A percentile compares a stretch with the other conserved stretches of the same genome.
Conservation (phyloP, 2,329 filamentous ascomycete genomes). For the Cyanodermella asteris region DNA sequence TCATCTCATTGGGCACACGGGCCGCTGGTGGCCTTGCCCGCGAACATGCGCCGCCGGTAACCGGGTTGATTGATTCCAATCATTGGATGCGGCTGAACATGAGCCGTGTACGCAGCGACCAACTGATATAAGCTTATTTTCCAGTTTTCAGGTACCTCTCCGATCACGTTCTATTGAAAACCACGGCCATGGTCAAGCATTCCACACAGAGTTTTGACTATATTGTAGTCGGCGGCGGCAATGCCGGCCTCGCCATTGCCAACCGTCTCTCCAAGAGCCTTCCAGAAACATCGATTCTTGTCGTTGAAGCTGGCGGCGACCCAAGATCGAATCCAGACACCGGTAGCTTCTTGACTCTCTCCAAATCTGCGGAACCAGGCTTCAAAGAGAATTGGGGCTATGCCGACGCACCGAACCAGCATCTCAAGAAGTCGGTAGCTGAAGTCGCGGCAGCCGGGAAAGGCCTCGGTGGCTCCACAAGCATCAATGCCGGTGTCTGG, state of each 20-base stretch:
- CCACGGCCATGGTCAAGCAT: no score
- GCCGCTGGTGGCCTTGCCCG: no score
- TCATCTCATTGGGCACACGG: no score
- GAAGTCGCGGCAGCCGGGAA: slow-evolving; percentile 1
- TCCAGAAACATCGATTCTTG: neutral
- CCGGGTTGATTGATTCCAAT: no score
- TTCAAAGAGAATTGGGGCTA: slow-evolving; percentile 1
- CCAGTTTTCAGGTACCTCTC: no score
- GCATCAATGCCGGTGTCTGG: slow-evolving; percentile 3
- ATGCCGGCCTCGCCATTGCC: slow-evolving; percentile 2
- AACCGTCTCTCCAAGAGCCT: neutral
- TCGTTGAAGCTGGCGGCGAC: slow-evolving; percentile 2
- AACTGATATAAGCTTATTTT: no score
- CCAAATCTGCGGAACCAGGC: neutral
- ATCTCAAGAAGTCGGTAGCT: slow-evolving; percentile 1
- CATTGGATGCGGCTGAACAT: no score
- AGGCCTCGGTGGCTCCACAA: slow-evolving; percentile 1
- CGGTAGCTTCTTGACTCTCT: neutral
- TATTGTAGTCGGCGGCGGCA: slow-evolving; percentile 2
- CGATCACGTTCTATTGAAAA: no score
- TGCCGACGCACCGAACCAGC: slow-evolving; percentile 1
- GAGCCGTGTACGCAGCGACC: no score
- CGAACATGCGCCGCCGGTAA: no score
- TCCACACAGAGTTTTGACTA: slow-evolving; percentile 2
- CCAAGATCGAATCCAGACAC: neutral